Evolutionary conservation across 1,284 basidiomycete genomes (phyloP).

Genomic region (Fomes fomentarius): DNA sequence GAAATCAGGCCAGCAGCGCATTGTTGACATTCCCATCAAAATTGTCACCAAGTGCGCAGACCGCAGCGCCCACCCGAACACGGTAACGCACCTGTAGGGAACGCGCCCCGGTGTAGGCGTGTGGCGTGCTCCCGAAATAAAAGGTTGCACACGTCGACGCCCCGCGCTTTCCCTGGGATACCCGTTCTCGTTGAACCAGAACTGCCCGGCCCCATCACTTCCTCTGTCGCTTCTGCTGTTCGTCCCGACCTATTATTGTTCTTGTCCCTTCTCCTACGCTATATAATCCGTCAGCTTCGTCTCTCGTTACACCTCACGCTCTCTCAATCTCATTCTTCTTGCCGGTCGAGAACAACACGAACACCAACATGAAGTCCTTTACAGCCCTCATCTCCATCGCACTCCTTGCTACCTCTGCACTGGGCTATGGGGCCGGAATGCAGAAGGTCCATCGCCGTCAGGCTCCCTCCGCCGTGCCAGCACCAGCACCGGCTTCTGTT

Average conservation of each 20-base stretch:
- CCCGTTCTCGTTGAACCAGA: neutral
- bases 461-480: neutral
- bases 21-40: too few relatives aligned
- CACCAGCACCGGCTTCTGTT: neutral
- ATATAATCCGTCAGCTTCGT: conserved; percentile 1
- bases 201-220: neutral
- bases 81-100: too few relatives aligned
- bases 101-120: too few relatives aligned
- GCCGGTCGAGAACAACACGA: conserved; percentile 14
- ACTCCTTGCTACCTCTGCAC: conserved; percentile 29
- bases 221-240: neutral
- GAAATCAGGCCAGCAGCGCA: too few relatives aligned
- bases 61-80: too few relatives aligned
- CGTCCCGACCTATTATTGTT: neutral
- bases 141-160: too few relatives aligned
- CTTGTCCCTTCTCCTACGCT: neutral
- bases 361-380: conserved; percentile 32
- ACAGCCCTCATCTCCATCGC: conserved; percentile 29
- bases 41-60: too few relatives aligned
- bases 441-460: neutral
- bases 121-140: too few relatives aligned
- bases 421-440: conserved; percentile 14
- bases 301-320: conserved; percentile 11
- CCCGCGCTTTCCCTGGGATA: neutral
- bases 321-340: conserved; percentile 4